A percentile compares a stretch with the other conserved stretches of the same genome.
Evolutionary conservation across 2,329 filamentous ascomycete species (phyloP).

Genomic region (Amauroascus niger): DNA sequence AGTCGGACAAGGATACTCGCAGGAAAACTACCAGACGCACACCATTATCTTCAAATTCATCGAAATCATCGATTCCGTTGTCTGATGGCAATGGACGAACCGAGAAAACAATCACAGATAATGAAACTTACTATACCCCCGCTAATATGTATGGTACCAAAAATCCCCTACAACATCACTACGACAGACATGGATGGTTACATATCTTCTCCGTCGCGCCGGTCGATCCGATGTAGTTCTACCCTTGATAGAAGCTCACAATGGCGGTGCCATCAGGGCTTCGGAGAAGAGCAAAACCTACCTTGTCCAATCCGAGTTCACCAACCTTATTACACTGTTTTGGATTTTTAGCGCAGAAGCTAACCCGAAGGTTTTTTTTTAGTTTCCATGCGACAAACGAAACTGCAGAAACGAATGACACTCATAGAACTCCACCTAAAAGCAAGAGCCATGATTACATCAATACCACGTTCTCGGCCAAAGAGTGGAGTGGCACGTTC

Average conservation of each 20-base stretch:
- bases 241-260: conserved; percentile 16
- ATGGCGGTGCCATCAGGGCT: background rate
- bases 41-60: background rate
- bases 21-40: background rate
- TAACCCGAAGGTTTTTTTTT: background rate
- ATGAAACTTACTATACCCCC: background rate
- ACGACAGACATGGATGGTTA: conserved; percentile 13
- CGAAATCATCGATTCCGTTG: background rate
- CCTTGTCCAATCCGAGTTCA: too few relatives aligned
- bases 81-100: background rate
- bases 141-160: conserved; percentile 16
- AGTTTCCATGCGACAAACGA: conserved; percentile 1
- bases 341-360: background rate
- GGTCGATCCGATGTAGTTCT: conserved; percentile 22
- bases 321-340: too few relatives aligned
- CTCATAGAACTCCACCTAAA: conserved; percentile 20
- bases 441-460: conserved; percentile 29
- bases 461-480: conserved; percentile 35
- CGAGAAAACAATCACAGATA: background rate
- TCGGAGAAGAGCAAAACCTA: background rate
- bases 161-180: conserved; percentile 9
- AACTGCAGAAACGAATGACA: background rate
- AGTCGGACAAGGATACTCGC: conserved; percentile 20
- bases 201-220: conserved; percentile 22
- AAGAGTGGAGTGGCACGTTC: conserved; percentile 34